phyloP scores from a whole-genome alignment of 768 basidiomycete genomes.

The Pulveroboletus ravenelii region DNA sequence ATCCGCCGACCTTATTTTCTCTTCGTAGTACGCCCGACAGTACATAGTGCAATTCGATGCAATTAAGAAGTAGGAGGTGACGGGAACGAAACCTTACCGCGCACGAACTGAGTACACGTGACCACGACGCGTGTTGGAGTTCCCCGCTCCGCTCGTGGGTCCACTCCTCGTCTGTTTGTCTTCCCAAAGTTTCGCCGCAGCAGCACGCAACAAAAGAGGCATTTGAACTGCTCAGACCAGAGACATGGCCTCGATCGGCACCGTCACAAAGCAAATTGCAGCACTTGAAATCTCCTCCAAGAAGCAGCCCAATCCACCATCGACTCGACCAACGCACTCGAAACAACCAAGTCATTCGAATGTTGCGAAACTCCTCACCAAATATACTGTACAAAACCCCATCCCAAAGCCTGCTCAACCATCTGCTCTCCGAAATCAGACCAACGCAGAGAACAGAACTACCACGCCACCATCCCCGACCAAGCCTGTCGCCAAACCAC shows the following conservation, averaged over 20 bases:
- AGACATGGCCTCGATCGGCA: conserved; percentile 44
- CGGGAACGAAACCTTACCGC: too few species aligned
- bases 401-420: conserved; percentile 29
- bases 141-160: too few species aligned
- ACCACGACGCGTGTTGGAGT: conserved; percentile 23
- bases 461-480: conserved; percentile 23
- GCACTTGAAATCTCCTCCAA: conserved; percentile 60
- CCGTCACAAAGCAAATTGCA: conserved; percentile 63
- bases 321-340: conserved; percentile 32
- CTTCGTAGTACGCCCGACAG: too few species aligned
- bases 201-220: neutral
- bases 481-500: conserved; percentile 19
- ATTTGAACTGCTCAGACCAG: neutral
- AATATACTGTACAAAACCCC: conserved; percentile 65
- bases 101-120: conserved; percentile 21
- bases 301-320: conserved; percentile 36
- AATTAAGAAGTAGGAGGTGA: too few species aligned
- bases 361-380: conserved; percentile 68
- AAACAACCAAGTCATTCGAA: conserved; percentile 58
- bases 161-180: neutral
- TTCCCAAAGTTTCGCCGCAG: neutral
- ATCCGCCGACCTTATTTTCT: too few species aligned
- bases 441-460: conserved; percentile 23
- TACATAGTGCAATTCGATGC: too few species aligned
- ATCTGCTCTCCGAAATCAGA: conserved; percentile 43